phyloP scores from a whole-genome alignment of 306 rosid genomes.

The Albizia julibrissin region DNA sequence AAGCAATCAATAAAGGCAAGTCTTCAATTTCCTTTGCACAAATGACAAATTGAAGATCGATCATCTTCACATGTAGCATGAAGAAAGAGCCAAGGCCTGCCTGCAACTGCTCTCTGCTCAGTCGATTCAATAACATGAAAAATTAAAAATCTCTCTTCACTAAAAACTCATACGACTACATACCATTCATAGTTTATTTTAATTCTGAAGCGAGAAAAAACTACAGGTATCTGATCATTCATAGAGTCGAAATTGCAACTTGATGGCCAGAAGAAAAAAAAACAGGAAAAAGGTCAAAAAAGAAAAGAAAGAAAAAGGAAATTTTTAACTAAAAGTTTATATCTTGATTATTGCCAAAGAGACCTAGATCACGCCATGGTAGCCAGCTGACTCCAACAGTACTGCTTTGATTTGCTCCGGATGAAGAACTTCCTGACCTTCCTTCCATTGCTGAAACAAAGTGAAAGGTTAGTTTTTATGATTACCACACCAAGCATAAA shows the following conservation, averaged over 20 bases:
- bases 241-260: constrained; percentile 9
- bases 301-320: not conserved
- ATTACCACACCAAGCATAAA: not conserved
- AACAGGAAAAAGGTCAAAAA: too few species aligned
- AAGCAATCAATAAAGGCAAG: not conserved
- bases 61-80: not conserved
- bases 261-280: not conserved
- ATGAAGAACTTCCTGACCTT: constrained; percentile 65
- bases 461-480: constrained; percentile 11
- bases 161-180: not conserved
- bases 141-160: not conserved
- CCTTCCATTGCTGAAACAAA: constrained; percentile 78
- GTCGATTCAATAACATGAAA: not conserved
- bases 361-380: constrained; percentile 48
- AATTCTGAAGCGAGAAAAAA: constrained; percentile 24
- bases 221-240: not conserved
- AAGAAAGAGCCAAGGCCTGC: not conserved
- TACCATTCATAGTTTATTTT: not conserved
- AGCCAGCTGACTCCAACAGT: constrained; percentile 86
- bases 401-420: constrained; percentile 89
- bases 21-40: not conserved
- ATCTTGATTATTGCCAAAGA: not conserved
- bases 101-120: not conserved
- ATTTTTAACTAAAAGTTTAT: not conserved
- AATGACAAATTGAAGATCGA: not conserved